phyloP scores from a whole-genome alignment of 148 eudicot species.

The Rhododendron mucronatum region DNA sequence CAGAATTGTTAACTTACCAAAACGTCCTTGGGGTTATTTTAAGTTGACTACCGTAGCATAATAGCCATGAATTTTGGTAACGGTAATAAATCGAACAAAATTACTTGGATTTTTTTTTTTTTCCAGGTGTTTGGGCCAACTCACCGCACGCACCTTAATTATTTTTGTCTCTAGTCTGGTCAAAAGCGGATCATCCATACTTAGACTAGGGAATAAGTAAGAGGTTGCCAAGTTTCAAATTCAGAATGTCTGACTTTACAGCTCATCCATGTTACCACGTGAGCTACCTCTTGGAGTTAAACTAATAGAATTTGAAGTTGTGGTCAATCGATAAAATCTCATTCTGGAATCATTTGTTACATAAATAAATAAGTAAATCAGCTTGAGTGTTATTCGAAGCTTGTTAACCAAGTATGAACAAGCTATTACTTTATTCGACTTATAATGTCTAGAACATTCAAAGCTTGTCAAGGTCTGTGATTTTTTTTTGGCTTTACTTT shows the following conservation, averaged over 20 bases:
- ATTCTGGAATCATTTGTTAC: neutral
- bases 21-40: neutral
- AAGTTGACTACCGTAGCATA: neutral
- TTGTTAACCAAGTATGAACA: neutral
- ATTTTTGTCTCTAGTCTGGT: no score
- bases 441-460: neutral
- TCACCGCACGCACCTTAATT: no score
- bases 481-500: no score
- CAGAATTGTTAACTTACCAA: neutral
- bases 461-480: no score
- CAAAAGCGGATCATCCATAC: no score
- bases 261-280: no score
- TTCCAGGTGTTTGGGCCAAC: no score
- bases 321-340: neutral
- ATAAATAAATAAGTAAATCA: no score
- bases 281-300: no score
- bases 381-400: neutral
- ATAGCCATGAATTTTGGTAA: neutral
- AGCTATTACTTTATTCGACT: neutral
- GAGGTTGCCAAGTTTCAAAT: no score
- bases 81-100: neutral
- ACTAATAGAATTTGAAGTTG: neutral
- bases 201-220: no score
- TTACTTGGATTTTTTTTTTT: neutral
- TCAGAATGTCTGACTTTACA: no score